Evolutionary conservation across 345 rosid species (phyloP), one percentile per base, ranked within the genome.

Genomic region (Lepidium didymum): DNA sequence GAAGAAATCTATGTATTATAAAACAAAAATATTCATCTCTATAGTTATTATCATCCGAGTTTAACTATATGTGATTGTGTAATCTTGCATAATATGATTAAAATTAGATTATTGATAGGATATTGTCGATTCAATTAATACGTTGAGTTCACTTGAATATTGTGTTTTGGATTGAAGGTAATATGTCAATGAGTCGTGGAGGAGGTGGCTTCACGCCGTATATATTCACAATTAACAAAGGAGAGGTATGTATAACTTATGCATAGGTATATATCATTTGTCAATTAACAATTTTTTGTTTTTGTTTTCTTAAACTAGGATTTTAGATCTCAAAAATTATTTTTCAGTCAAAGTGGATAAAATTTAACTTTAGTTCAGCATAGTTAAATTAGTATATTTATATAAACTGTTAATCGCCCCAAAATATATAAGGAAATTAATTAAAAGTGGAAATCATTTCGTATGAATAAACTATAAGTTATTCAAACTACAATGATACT

Each of bases 161-260:
- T 25, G 53, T 75, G 12, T 46, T 45, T 68, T 57, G 65, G 23
- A 34, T 71, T 76, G 83, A 60, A 89, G 96, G 85, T 61, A 87
- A 80, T 36, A 36, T 76, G 43, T 77, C 75, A 63, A 78, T 70
- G 8, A 70, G 40, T 60, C 73, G 81, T 3, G 92, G 89, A 23
- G 87, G 92, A 74, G 82, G 82, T 61, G 90, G 82, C 81, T 90
- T 90, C 76, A 82, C 74, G 13, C 83, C 84, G 7, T 85, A 86
- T 67, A 72, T 82, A 58, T 61, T 86, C 42, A 85, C 81, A 3
- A 82, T 87, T 29, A 42, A 79, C 45, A 63, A 81, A 16, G 86
- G 84, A 27, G 92, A 90, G 88, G 94, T 90, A 81, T 21, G 10
- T 42, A 29, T 12, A 52, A 7, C 5, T 16, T 55, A n/a, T 31